phyloP scores from a whole-genome alignment of 139 green algal genomes.

The Eudorina sp. region DNA sequence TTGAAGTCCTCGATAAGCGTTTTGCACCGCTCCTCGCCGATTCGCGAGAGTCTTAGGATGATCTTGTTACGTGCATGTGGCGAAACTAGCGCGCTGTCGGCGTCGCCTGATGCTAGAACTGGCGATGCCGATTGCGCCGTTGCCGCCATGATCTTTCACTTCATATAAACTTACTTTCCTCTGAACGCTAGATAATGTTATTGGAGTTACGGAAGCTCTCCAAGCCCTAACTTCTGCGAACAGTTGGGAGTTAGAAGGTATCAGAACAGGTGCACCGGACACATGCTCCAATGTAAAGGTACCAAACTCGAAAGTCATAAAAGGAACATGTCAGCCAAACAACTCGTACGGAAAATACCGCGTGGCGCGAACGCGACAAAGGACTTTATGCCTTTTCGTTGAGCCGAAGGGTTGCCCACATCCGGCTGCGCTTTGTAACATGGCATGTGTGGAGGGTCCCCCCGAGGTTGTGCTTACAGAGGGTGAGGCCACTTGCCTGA shows the following conservation, averaged over 20 bases:
- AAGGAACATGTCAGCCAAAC: too few relatives aligned
- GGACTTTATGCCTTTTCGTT: background rate
- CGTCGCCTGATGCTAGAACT: background rate
- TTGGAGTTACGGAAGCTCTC: too few relatives aligned
- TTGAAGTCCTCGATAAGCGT: conserved; percentile 38
- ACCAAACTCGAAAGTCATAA: too few relatives aligned
- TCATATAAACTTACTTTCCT: too few relatives aligned
- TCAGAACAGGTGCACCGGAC: too few relatives aligned
- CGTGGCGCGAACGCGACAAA: background rate
- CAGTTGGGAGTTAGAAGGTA: too few relatives aligned
- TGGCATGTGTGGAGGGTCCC: conserved; percentile 39
- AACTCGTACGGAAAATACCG: background rate
- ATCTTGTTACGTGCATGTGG: conserved; percentile 44
- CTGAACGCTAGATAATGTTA: too few relatives aligned
- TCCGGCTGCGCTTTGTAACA: too few relatives aligned
- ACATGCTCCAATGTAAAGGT: too few relatives aligned
- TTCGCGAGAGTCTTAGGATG: background rate
- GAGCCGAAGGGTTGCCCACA: background rate
- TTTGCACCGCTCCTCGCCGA: conserved; percentile 28
- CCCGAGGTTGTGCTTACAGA: conserved; percentile 40
- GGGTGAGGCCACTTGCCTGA: background rate
- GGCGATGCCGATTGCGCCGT: too few relatives aligned
- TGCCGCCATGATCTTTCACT: too few relatives aligned
- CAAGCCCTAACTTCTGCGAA: too few relatives aligned
- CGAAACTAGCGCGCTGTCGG: background rate